Evolutionary conservation across 1,139 yeast genomes (phyloP), one percentile per base, ranked within the genome.

Genomic region (Geotrichum phurueaensis): DNA sequence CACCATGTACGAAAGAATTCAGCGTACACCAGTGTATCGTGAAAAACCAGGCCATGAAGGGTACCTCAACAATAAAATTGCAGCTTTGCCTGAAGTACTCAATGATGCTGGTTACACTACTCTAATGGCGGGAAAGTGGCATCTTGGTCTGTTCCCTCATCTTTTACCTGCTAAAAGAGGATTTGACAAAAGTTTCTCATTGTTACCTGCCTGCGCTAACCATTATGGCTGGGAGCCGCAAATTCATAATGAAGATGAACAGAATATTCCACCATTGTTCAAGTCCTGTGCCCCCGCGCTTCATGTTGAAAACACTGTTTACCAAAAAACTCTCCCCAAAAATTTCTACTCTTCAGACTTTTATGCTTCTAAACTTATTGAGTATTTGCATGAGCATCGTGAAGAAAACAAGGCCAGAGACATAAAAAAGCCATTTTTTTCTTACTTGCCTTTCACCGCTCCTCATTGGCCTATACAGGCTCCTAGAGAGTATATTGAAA

Each of bases 391-490:
- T 20, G 68, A 68, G 51, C 61, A 60, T 27, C 45, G 52, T 7
- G 20, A 36, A 13, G 59, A 60, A 33, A 56, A 55, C 33, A 36
- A 55, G 51, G 51, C 70, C 74, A 36, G 48, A 9, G 31, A 47
- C 2, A 22, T 22, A 23, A 22, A 50, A 23, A 71, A 73, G n/a
- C 85, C 86, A 7, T 83, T 81, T 63, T 80, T 81, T 64, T 84
- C 83, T 1, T 71, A 76, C 54, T 70, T 82, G 61, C 81, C 86
- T 1, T 82, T 80, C 64, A 81, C 85, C 3, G 85, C 86, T 1
- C 86, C 86, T 1, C 86, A 82, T 67, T 83, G 86, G 86, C 86
- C 86, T 7, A 76, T 78, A 62, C 86, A 82, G 70, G 86, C 86
- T 0, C 84, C 84, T 1, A 70, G 70, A 54, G 80, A 80, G 7